phyloP scores from a whole-genome alignment of 257 asterid genomes.

The Linderniella brevidens region DNA sequence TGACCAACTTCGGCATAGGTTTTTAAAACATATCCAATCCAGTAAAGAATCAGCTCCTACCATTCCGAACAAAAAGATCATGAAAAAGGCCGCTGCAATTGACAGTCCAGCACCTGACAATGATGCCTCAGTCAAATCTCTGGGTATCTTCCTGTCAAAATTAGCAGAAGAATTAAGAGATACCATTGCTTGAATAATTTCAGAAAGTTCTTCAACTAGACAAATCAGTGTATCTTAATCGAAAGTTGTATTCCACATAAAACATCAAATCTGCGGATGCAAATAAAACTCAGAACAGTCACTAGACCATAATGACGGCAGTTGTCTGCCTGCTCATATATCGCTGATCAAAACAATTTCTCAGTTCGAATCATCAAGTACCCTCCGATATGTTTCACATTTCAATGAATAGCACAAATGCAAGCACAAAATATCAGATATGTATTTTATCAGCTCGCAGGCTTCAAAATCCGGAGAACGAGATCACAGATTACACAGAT shows the following conservation, averaged over 20 bases:
- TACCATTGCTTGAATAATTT: background rate
- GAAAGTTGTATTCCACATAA: no score
- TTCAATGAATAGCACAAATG: no score
- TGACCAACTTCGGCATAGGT: background rate
- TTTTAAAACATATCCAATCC: background rate
- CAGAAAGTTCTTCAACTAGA: background rate
- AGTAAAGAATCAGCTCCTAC: slow-evolving; percentile 25
- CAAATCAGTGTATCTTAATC: background rate
- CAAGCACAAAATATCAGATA: no score
- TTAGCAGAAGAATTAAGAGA: slow-evolving; percentile 2
- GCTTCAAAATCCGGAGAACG: background rate
- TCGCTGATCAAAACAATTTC: no score
- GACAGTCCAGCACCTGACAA: slow-evolving; percentile 92
- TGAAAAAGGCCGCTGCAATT: slow-evolving; percentile 60
- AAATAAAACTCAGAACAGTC: no score
- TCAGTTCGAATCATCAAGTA: no score
- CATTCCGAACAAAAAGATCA: slow-evolving; percentile 89
- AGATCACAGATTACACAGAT: background rate
- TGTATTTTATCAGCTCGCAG: background rate
- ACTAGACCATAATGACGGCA: no score
- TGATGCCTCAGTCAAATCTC: slow-evolving; percentile 87
- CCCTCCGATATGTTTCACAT: no score
- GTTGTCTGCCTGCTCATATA: no score
- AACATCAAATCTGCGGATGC: no score
- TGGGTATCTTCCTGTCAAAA: slow-evolving; percentile 67